Conservation (phyloP, 345 rosid species). For the Mangifera indica region DNA sequence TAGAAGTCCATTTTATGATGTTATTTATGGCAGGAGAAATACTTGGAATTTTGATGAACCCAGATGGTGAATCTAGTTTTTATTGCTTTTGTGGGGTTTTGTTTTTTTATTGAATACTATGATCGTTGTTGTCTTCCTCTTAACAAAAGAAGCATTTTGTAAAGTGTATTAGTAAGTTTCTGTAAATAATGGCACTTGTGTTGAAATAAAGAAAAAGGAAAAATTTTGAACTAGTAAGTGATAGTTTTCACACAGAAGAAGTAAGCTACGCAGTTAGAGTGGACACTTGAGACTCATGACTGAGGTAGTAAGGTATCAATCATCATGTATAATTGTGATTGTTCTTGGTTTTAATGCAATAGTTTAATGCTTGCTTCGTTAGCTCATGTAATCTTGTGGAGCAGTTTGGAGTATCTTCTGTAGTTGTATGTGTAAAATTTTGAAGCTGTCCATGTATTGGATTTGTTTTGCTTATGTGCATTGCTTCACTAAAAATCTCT, state of each 20-base stretch:
- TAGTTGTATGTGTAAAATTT: neutral
- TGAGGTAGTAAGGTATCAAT: conserved; percentile 31
- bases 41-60: conserved; percentile 22
- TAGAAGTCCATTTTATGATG: conserved; percentile 31
- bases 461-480: neutral
- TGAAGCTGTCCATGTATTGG: neutral
- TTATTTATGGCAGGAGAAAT: conserved; percentile 24
- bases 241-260: conserved; percentile 8
- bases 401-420: neutral
- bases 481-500: neutral
- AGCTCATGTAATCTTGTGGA: neutral
- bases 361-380: neutral
- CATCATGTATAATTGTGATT: conserved; percentile 17
- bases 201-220: conserved; percentile 8
- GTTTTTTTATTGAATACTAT: conserved; percentile 12
- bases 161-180: conserved; percentile 29
- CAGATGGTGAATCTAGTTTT: conserved; percentile 21
- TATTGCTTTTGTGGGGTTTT: conserved; percentile 2
- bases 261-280: conserved; percentile 21
- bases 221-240: conserved; percentile 28
- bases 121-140: conserved; percentile 25
- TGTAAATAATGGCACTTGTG: conserved; percentile 36
- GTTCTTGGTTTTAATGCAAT: conserved; percentile 7
- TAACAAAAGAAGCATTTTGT: conserved; percentile 28
- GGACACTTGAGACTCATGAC: conserved; percentile 9